Base-by-base conservation (phyloP, 495 filamentous ascomycete genomes). In the Chaetomium tenue region DNA sequence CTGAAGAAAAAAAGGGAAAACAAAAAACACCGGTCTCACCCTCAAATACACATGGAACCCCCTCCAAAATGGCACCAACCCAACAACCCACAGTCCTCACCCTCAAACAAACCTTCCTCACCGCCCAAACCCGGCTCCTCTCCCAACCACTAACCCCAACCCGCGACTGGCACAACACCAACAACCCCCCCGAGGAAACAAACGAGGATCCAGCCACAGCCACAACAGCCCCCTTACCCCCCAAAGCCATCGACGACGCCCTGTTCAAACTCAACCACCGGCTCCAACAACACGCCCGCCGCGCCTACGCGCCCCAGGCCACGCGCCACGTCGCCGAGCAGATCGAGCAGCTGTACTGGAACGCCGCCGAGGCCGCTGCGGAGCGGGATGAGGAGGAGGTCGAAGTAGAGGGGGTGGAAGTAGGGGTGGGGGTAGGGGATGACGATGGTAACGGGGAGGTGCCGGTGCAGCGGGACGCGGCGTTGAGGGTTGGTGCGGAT, bases 261-360 rank as follows among this genome's bases (percentile, higher is more conserved):
- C 66, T 82, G 25, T 71, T 74, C 61, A 76, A 75, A 82, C 85
- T 92, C 12, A 92, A 93, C 72, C 77, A 83, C 50, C 76, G 78
- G 25, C 77, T 91, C 44, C 84, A 83, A 60, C 87, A 89, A 64
- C 91, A 95, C 73, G 82, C 83, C 64, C 87, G 85, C 37, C 79
- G 87, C 40, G 87, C 86, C 18, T 93, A 93, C 76, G 84, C 87
- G 15, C 84, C 88, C 0, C 89, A 93, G 68, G 86, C 89, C 0
- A 85, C 87, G 61, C 84, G 90, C 42, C 89, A 92, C 76, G 84
- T 95, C 47, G 91, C 90, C 25, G 88, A 92, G 74, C 91, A 95
- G 79, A 87, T 95, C 50, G 86, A 92, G 68, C 77, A 76, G 58
- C 75, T 93, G 58, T 94, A 93, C 70, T 87, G 86, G 70, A 81